Evolutionary conservation across 148 eudicot species (phyloP).

Genomic region (Vaccinium myrtillus): DNA sequence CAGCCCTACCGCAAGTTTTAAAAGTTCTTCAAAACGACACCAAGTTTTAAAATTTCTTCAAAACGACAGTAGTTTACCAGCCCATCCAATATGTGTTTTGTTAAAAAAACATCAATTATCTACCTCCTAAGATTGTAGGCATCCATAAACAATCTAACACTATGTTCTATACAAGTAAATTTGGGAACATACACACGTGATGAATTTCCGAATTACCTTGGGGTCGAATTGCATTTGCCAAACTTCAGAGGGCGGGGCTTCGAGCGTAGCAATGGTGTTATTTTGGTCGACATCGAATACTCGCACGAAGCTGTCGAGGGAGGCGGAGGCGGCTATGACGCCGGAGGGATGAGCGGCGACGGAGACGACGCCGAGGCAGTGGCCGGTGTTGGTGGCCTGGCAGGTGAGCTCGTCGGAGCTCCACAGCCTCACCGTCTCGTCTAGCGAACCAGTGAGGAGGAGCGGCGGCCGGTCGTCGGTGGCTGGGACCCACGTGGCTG

Average conservation of each 20-base stretch:
- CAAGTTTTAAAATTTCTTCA: too few relatives aligned
- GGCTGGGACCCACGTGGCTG: slow-evolving; percentile 79
- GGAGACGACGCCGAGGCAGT: slow-evolving; percentile 68
- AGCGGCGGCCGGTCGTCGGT: slow-evolving; percentile 49
- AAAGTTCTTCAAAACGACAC: too few relatives aligned
- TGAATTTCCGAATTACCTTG: slow-evolving; percentile 32
- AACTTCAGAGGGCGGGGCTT: slow-evolving; percentile 84
- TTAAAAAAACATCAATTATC: too few relatives aligned
- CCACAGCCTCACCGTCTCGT: slow-evolving; percentile 85
- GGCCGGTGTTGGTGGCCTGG: slow-evolving; percentile 49
- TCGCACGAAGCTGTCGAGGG: slow-evolving; percentile 82
- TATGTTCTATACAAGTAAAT: background rate
- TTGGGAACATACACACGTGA: background rate
- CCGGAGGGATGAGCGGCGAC: slow-evolving; percentile 94
- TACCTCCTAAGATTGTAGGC: too few relatives aligned
- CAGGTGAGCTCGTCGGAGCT: slow-evolving; percentile 58
- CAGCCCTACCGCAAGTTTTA: too few relatives aligned
- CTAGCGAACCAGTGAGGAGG: slow-evolving; percentile 85
- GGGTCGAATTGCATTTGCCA: slow-evolving; percentile 93
- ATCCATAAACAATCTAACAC: too few relatives aligned
- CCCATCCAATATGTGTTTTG: too few relatives aligned
- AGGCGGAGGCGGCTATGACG: slow-evolving; percentile 82
- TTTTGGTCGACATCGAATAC: slow-evolving; percentile 81
- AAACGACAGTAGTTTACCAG: too few relatives aligned
- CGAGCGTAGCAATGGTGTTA: slow-evolving; percentile 74